Evolutionary conservation across 1,139 yeast genomes (phyloP), one percentile per base, ranked within the genome.

Genomic region (Saccharomyces hybrid): DNA sequence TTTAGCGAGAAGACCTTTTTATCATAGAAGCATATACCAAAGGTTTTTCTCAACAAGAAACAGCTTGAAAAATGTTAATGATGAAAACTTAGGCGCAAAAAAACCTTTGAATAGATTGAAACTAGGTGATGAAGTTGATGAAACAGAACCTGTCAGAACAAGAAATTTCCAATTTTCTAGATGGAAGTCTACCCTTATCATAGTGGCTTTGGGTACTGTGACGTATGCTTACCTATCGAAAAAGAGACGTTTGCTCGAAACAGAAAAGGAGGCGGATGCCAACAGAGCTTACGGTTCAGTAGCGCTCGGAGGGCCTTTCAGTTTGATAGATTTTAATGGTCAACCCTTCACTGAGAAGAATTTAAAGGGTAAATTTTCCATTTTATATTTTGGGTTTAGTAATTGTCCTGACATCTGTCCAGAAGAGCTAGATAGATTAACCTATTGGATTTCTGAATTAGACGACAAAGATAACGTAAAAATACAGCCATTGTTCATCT

Each of bases 331-430:
- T 67, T 79, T 81, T 46, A 73, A 90, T 51, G 90, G 91, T 46
- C 73, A 84, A 26, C 73, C 71, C 19, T 93, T 91, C 69, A 88
- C 97, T 1, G 82, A 89, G 31, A 76, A 87, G 56, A 81, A 91
- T 64, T 75, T 93, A 67, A 74, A 80, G 59, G 95, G 93, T 49
- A 83, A 81, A 69, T 93, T 88, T 70, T 81, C 90, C 11, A 76
- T 93, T 53, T 70, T 93, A 16, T 93, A 93, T 72, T 93, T 93
- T 73, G 99, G 99, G 0, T 93, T 93, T 75, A 87, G 96, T 4
- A 91, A 90, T 73, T 93, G 99, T 73, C 99, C 99, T 5, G 99
- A 93, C 71, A 90, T 93, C 52, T 93, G 99, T 71, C 99, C 99
- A 8, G 98, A 93, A 69, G 99, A 93, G 71, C 79, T 93, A 59